These are phyloP conservation scores for Soucietia sequanensis DNA, from an alignment of 805 yeast species.

Conservation along the genomic window DNA sequence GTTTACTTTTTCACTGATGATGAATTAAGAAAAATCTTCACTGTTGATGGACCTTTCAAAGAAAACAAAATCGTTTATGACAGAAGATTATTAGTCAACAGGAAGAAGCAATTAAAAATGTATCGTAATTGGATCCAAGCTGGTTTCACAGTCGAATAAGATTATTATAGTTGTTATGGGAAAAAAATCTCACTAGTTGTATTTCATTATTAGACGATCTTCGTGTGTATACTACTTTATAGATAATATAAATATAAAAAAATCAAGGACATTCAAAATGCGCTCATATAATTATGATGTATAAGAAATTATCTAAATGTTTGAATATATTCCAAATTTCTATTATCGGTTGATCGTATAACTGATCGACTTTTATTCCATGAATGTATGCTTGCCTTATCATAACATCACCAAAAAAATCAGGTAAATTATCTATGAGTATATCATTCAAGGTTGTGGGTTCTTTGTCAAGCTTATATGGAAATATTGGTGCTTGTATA, in stretches of 20 bases:
- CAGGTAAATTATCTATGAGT: conserved; percentile 12
- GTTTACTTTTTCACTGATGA: conserved; percentile 97
- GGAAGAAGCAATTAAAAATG: conserved; percentile 93
- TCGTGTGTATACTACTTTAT: too few species aligned
- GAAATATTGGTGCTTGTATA: conserved; percentile 24
- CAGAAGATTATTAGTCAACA: conserved; percentile 83
- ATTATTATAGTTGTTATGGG: background rate
- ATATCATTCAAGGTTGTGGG: conserved; percentile 11
- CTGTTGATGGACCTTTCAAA: conserved; percentile 45
- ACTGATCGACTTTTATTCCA: conserved; percentile 24
- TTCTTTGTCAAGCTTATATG: conserved; percentile 5
- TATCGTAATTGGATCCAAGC: conserved; percentile 97
- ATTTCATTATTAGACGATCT: too few species aligned
- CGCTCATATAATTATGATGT: conserved; percentile 27
- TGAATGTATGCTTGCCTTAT: conserved; percentile 23
- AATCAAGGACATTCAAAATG: background rate
- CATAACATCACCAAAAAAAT: conserved; percentile 5
- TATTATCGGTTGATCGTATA: conserved; percentile 15
- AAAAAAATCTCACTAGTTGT: too few species aligned
- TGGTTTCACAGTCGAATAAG: conserved; percentile 50
- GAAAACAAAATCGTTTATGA: conserved; percentile 84
- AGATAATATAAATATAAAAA: background rate
- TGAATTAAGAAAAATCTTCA: conserved; percentile 73
- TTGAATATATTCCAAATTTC: conserved; percentile 34
- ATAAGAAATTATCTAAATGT: conserved; percentile 37